Percentiles rank a stretch among this genome's conserved stretches.
Evolutionary conservation across 148 eudicot genomes (phyloP).

Genomic region (Rhododendron simsii): DNA sequence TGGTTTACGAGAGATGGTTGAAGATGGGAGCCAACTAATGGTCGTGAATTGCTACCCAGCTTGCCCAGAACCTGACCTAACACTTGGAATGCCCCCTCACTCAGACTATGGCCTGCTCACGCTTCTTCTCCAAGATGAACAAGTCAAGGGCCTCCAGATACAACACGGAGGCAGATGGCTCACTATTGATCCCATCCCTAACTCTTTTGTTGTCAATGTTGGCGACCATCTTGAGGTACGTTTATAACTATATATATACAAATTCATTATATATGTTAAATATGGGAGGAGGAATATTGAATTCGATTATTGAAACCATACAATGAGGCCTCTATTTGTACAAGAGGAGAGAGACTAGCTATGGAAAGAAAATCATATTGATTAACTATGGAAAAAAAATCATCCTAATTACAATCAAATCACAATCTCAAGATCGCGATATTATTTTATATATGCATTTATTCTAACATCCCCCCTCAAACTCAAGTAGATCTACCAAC

Average conservation of each 20-base stretch:
- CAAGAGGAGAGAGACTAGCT: too few species aligned
- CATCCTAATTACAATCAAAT: too few species aligned
- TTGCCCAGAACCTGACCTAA: conserved; percentile 83
- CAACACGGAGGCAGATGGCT: conserved; percentile 57
- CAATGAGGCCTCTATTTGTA: too few species aligned
- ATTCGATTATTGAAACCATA: too few species aligned
- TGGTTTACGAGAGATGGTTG: conserved; percentile 42
- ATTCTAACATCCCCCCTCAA: too few species aligned
- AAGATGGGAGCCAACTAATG: conserved; percentile 82
- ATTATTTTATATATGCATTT: too few species aligned
- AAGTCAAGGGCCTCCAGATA: conserved; percentile 68
- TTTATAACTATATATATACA: not conserved
- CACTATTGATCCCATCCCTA: conserved; percentile 68
- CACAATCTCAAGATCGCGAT: too few species aligned
- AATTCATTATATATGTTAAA: too few species aligned
- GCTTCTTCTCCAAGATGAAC: conserved; percentile 72
- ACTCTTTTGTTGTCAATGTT: conserved; percentile 72
- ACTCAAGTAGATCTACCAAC: too few species aligned
- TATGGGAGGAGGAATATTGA: too few species aligned
- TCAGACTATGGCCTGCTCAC: conserved; percentile 92
- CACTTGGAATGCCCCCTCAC: conserved; percentile 90
- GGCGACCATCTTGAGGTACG: conserved; percentile 94
- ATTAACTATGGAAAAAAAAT: too few species aligned
- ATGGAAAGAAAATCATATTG: too few species aligned
- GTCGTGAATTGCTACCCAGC: conserved; percentile 75